phyloP scores from a whole-genome alignment of 2,329 filamentous ascomycete species.

The Orbilia brochopaga region DNA sequence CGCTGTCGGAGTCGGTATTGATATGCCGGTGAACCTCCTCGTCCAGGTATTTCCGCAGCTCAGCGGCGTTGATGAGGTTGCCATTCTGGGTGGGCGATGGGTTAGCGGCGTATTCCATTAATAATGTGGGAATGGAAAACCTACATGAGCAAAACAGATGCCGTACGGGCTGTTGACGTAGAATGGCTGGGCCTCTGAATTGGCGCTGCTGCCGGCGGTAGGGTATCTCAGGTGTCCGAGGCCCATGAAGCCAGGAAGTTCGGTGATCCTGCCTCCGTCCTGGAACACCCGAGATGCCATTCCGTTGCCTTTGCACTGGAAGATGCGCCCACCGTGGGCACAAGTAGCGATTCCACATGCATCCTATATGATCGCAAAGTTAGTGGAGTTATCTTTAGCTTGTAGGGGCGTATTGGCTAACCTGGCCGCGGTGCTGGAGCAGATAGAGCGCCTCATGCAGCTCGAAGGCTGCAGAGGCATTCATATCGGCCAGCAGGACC shows the following conservation, averaged over 20 bases:
- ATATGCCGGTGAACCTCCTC: constrained; percentile 81
- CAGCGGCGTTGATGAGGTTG: constrained; percentile 80
- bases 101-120: background rate
- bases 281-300: constrained; percentile 85
- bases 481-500: constrained; percentile 66
- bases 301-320: constrained; percentile 88
- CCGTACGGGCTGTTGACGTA: constrained; percentile 89
- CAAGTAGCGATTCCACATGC: constrained; percentile 81
- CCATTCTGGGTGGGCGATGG: constrained; percentile 70
- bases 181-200: constrained; percentile 88
- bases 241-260: constrained; percentile 84
- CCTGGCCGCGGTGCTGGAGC: constrained; percentile 64
- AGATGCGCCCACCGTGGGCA: constrained; percentile 77
- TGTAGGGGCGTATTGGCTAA: constrained; percentile 56
- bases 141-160: constrained; percentile 69
- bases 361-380: constrained; percentile 62
- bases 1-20: constrained; percentile 88
- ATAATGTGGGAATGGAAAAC: background rate
- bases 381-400: constrained; percentile 52
- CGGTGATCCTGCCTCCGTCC: constrained; percentile 74
- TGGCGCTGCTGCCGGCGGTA: constrained; percentile 81
- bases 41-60: constrained; percentile 74
- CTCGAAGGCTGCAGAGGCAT: constrained; percentile 66
- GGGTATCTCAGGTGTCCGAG: constrained; percentile 87
- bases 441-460: constrained; percentile 75